Conservation (phyloP, 768 basidiomycete species). For the Filobasidium floriforme region DNA sequence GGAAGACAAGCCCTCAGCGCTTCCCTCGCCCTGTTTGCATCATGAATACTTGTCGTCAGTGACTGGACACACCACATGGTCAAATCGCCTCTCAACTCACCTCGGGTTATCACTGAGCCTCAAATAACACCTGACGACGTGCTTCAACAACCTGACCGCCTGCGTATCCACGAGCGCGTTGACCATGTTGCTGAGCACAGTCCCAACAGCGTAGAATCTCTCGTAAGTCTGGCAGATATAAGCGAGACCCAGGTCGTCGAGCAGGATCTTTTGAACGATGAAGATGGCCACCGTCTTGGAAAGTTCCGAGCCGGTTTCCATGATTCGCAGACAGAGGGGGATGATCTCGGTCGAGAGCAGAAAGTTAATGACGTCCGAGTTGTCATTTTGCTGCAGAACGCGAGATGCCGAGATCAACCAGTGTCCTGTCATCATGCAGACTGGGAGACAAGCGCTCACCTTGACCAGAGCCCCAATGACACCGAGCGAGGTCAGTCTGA, state of each 20-base stretch:
- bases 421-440: background rate
- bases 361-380: constrained; percentile 97
- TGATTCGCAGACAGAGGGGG: constrained; percentile 95
- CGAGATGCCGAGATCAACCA: background rate
- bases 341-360: constrained; percentile 98
- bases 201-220: constrained; percentile 96
- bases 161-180: constrained; percentile 95
- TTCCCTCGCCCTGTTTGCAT: constrained; percentile 68
- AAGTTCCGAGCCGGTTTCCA: constrained; percentile 98
- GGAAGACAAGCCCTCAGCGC: constrained; percentile 91
- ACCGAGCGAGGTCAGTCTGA: constrained; percentile 96
- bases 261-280: constrained; percentile 90
- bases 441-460: constrained; percentile 48
- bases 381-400: constrained; percentile 82
- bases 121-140: constrained; percentile 95
- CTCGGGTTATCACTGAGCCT: constrained; percentile 90
- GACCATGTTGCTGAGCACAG: constrained; percentile 98
- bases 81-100: constrained; percentile 48
- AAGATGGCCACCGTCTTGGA: constrained; percentile 99
- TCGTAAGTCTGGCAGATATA: constrained; percentile 99
- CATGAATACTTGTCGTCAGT: background rate
- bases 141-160: constrained; percentile 89
- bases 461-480: constrained; percentile 99
- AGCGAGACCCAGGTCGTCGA: constrained; percentile 93
- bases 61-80: background rate